A percentile compares a stretch with the other conserved stretches of the same genome.
Evolutionary conservation across 78 protist genomes (phyloP).

Genomic region (Cavenderia fasciculata): DNA sequence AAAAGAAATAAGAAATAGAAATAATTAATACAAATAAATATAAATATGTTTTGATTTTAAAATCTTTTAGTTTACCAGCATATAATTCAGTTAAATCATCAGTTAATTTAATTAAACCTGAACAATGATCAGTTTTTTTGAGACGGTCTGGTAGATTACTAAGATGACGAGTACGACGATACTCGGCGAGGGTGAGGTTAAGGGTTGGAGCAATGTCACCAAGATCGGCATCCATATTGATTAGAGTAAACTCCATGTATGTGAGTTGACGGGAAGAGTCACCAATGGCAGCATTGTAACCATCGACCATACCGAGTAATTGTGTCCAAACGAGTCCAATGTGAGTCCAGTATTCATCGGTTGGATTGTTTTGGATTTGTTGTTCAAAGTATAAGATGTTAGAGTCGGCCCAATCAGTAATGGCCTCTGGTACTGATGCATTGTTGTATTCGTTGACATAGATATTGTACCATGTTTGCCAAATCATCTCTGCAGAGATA

Average conservation of each 20-base stretch:
- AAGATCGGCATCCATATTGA: slow-evolving; percentile 67
- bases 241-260: slow-evolving; percentile 17
- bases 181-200: too few species aligned
- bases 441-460: slow-evolving; percentile 4
- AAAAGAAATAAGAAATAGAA: too few species aligned
- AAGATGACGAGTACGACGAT: too few species aligned
- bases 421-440: not conserved
- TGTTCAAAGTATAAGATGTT: slow-evolving; percentile 15
- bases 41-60: too few species aligned
- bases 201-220: slow-evolving; percentile 13
- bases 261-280: slow-evolving; percentile 15
- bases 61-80: too few species aligned
- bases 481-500: slow-evolving; percentile 41
- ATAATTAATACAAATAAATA: too few species aligned
- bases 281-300: slow-evolving; percentile 25
- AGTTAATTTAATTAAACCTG: not conserved
- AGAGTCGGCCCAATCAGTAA: not conserved
- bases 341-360: slow-evolving; percentile 78
- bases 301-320: slow-evolving; percentile 54
- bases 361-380: slow-evolving; percentile 12
- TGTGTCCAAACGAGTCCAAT: slow-evolving; percentile 35
- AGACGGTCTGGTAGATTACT: slow-evolving; percentile 30
- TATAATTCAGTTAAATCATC: slow-evolving; percentile 1
- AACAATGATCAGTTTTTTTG: slow-evolving; percentile 19
- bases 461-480: slow-evolving; percentile 42